Percentiles rank a stretch among this genome's conserved stretches.
Evolutionary conservation across 495 filamentous ascomycete species (phyloP).

Genomic region (Penicillium arizonense): DNA sequence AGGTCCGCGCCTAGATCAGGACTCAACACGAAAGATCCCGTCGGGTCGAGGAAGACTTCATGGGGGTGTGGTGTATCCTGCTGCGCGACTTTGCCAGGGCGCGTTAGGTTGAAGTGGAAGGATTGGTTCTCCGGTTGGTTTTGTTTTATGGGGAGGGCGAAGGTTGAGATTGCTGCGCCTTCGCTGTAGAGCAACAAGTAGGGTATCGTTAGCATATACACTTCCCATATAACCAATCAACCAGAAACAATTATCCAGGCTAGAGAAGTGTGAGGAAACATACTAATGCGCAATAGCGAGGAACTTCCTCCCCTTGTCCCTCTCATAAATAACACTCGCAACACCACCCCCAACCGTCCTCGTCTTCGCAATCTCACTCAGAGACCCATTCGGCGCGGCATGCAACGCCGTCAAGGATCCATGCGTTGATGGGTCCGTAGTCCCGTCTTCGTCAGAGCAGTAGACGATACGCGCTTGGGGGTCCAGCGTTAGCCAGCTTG

Average conservation of each 20-base stretch:
- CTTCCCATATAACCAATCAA: too few species aligned
- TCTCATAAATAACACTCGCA: constrained; percentile 36
- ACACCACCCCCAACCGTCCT: constrained; percentile 37
- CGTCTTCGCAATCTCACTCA: constrained; percentile 27
- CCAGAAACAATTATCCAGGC: background rate
- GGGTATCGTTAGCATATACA: constrained; percentile 6
- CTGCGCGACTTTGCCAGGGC: constrained; percentile 50
- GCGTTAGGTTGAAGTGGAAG: constrained; percentile 50
- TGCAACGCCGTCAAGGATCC: constrained; percentile 30
- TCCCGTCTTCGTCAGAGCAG: constrained; percentile 63
- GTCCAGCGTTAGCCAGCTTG: constrained; percentile 64
- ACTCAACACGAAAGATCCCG: constrained; percentile 58
- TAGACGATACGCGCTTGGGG: constrained; percentile 48
- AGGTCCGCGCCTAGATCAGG: constrained; percentile 74
- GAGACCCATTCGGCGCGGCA: constrained; percentile 17
- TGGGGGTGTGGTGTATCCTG: constrained; percentile 73
- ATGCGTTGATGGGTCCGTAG: constrained; percentile 19
- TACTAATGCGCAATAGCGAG: constrained; percentile 49
- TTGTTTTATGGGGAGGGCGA: constrained; percentile 26
- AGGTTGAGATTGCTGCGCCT: constrained; percentile 37
- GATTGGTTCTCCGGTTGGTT: constrained; percentile 36
- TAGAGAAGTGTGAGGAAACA: constrained; percentile 6
- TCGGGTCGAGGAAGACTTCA: constrained; percentile 67
- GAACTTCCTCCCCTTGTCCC: constrained; percentile 27
- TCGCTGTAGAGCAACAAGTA: constrained; percentile 15